phyloP scores from a whole-genome alignment of 1,139 yeast species.

The Magnusiomyces magnusii region DNA sequence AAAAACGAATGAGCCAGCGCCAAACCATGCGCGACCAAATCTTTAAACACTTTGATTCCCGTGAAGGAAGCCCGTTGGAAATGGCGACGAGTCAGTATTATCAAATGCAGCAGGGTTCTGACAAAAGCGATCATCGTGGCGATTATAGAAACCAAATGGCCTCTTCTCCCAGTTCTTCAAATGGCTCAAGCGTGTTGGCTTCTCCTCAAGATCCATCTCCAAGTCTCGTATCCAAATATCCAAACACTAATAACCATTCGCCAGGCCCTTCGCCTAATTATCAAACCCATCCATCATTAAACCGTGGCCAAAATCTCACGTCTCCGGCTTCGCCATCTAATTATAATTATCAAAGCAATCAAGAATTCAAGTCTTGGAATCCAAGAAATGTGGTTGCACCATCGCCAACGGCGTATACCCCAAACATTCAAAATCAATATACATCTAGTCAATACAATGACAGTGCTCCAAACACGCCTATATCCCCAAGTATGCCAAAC shows the following conservation, averaged over 20 bases:
- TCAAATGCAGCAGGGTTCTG: not conserved
- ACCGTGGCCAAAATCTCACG: not conserved
- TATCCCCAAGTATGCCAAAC: too few species aligned
- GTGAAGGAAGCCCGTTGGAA: not conserved
- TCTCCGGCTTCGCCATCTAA: too few species aligned
- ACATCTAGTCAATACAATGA: too few species aligned
- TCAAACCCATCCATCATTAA: not conserved
- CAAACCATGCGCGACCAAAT: not conserved
- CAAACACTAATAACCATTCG: not conserved
- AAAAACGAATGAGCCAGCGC: not conserved
- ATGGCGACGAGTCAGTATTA: not conserved
- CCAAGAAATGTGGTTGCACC: not conserved
- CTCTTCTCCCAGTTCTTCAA: too few species aligned
- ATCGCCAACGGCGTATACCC: not conserved
- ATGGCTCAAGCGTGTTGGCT: not conserved
- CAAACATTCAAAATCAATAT: too few species aligned
- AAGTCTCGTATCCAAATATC: too few species aligned
- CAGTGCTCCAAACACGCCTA: too few species aligned
- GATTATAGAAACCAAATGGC: too few species aligned
- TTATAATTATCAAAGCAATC: not conserved
- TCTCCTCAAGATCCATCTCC: not conserved
- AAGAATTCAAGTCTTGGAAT: not conserved
- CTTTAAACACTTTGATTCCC: not conserved
- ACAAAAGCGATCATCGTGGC: too few species aligned
- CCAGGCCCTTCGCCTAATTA: not conserved